These are phyloP conservation scores for Phyllostachys edulis DNA, from an alignment of 176 grass and related monocot genomes.

Conservation along the genomic window DNA sequence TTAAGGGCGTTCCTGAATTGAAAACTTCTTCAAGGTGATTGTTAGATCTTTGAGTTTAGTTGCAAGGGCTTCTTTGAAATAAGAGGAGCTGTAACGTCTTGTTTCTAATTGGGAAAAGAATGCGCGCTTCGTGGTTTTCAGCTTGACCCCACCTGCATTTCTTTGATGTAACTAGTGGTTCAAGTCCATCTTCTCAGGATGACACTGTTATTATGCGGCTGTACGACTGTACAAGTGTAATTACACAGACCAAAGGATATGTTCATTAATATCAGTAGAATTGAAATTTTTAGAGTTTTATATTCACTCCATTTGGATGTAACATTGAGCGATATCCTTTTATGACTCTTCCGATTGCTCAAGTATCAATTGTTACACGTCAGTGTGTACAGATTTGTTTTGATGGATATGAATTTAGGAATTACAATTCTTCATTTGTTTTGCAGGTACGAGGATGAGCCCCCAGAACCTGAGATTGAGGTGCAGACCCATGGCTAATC, in stretches of 20 bases:
- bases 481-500: constrained; percentile 31
- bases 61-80: neutral
- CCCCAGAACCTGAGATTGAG: constrained; percentile 72
- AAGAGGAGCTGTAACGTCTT: neutral
- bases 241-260: neutral
- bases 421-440: neutral
- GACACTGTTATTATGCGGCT: neutral
- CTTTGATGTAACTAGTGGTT: neutral
- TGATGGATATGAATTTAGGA: neutral
- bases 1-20: neutral
- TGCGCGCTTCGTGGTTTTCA: neutral
- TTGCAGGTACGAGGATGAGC: constrained; percentile 81
- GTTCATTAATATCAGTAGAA: neutral
- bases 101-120: neutral
- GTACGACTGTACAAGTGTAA: neutral
- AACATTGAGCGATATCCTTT: neutral
- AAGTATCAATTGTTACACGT: neutral
- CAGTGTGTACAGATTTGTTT: neutral
- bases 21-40: neutral
- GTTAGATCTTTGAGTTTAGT: neutral
- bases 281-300: neutral
- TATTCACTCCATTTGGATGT: no score
- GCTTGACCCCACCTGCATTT: neutral
- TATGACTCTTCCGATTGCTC: neutral
- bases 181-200: neutral